These are phyloP conservation scores for Styphnolobium japonicum DNA, from an alignment of 306 rosid genomes.

Conservation along the genomic window DNA sequence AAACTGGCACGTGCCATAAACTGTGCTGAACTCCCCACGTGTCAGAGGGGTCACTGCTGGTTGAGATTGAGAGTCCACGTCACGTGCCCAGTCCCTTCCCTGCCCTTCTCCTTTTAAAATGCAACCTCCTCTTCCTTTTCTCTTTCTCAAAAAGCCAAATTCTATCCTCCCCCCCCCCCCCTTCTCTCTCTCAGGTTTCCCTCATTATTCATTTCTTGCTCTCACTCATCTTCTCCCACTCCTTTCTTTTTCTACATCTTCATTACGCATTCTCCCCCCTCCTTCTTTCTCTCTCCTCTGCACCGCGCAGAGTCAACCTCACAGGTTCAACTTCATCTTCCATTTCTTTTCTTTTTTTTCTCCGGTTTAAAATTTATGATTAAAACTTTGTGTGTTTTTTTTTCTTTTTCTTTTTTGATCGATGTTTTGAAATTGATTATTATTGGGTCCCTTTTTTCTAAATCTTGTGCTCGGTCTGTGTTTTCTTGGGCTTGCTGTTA, in stretches of 20 bases:
- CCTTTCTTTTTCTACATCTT: constrained; percentile 37
- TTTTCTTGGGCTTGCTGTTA: background rate
- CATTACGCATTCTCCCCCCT: background rate
- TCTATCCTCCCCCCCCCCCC: constrained; percentile 36
- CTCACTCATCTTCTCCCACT: background rate
- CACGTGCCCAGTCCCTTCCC: constrained; percentile 38
- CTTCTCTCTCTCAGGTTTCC: constrained; percentile 32
- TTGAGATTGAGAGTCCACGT: constrained; percentile 23
- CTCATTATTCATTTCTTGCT: background rate
- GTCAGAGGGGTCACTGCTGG: constrained; percentile 6
- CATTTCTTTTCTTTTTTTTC: background rate
- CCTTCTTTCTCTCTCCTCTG: background rate
- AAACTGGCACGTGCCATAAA: constrained; percentile 17
- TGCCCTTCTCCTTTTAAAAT: constrained; percentile 32
- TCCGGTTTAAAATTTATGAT: background rate
- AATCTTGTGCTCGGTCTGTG: background rate
- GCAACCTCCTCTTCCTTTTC: constrained; percentile 17
- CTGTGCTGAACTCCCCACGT: constrained; percentile 26
- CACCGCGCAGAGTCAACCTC: constrained; percentile 37
- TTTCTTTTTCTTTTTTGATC: background rate
- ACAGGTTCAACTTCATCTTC: constrained; percentile 18
- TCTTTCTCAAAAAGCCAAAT: constrained; percentile 12
- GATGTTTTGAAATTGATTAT: background rate
- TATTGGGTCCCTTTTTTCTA: background rate
- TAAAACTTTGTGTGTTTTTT: background rate